Conservation (phyloP, 1,284 basidiomycete genomes). For the Cutaneotrichosporon sp. region DNA sequence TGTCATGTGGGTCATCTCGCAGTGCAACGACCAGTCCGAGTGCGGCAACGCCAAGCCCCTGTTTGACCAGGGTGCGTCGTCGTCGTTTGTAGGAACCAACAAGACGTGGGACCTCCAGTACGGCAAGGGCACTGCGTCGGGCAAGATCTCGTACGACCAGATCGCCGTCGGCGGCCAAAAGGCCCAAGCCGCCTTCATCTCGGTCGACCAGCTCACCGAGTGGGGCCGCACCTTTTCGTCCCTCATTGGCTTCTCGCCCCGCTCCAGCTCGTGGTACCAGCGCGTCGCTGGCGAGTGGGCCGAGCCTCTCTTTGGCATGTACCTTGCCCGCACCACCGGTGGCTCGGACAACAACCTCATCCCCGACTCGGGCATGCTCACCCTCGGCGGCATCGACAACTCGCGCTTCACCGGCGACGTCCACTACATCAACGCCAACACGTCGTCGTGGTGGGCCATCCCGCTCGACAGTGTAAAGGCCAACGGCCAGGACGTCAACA, state of each 20-base stretch:
- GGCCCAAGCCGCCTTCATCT: neutral
- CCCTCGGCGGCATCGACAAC: slow-evolving; percentile 5
- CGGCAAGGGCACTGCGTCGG: neutral
- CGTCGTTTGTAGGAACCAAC: slow-evolving; percentile 32
- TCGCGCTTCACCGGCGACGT: slow-evolving; percentile 4
- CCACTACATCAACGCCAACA: slow-evolving; percentile 3
- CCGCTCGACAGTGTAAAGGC: slow-evolving; percentile 4
- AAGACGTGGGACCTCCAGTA: slow-evolving; percentile 11
- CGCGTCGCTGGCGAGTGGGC: slow-evolving; percentile 51
- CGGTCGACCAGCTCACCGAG: neutral
- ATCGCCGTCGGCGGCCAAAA: neutral
- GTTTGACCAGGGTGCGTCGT: slow-evolving; percentile 13
- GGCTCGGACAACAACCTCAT: neutral
- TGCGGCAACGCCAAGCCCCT: slow-evolving; percentile 17
- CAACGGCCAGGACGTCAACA: neutral
- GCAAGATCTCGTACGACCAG: neutral
- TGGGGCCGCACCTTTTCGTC: neutral
- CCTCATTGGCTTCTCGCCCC: slow-evolving; percentile 1
- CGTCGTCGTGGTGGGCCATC: slow-evolving; percentile 3
- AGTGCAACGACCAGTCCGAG: slow-evolving; percentile 15
- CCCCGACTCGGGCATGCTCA: neutral
- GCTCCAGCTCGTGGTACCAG: slow-evolving; percentile 2
- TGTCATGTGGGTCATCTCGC: slow-evolving; percentile 51
- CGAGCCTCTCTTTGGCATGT: slow-evolving; percentile 66
- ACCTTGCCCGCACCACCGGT: slow-evolving; percentile 56